A percentile compares a stretch with the other conserved stretches of the same genome.
phyloP scores from a whole-genome alignment of 2,329 filamentous ascomycete genomes.

The Diaporthe batatas region DNA sequence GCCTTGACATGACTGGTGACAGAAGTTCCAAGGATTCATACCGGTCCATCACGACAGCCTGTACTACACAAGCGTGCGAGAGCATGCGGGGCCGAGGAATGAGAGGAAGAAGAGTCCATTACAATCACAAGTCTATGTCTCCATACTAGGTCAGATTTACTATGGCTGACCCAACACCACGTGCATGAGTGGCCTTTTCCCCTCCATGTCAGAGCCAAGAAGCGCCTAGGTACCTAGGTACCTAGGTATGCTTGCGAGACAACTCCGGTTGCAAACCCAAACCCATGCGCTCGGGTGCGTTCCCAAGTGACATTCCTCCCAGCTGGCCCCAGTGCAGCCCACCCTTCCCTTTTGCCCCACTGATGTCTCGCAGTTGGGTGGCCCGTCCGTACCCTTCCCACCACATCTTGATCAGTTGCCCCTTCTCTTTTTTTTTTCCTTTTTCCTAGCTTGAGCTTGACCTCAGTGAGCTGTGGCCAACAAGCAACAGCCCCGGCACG shows the following conservation, averaged over 20 bases:
- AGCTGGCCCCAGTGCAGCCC: background rate
- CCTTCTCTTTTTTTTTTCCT: background rate
- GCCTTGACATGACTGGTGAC: background rate
- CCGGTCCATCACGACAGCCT: background rate
- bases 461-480: slow-evolving; percentile 7
- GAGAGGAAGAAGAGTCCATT: background rate
- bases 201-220: background rate
- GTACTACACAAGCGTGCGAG: background rate
- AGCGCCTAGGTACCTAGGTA: background rate
- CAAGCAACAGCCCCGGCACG: background rate
- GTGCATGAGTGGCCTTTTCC: background rate
- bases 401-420: too few relatives aligned
- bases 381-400: background rate
- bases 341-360: slow-evolving; percentile 14
- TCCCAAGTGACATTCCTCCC: slow-evolving; percentile 4
- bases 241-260: slow-evolving; percentile 9
- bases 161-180: background rate
- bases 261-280: slow-evolving; percentile 23
- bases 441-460: slow-evolving; percentile 15
- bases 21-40: background rate
- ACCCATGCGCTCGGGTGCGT: background rate
- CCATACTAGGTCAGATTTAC: background rate
- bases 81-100: background rate
- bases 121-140: background rate
- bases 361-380: slow-evolving; percentile 4